Conservation (phyloP, 139 green algal genomes). For the Tetradesmus obliquus region DNA sequence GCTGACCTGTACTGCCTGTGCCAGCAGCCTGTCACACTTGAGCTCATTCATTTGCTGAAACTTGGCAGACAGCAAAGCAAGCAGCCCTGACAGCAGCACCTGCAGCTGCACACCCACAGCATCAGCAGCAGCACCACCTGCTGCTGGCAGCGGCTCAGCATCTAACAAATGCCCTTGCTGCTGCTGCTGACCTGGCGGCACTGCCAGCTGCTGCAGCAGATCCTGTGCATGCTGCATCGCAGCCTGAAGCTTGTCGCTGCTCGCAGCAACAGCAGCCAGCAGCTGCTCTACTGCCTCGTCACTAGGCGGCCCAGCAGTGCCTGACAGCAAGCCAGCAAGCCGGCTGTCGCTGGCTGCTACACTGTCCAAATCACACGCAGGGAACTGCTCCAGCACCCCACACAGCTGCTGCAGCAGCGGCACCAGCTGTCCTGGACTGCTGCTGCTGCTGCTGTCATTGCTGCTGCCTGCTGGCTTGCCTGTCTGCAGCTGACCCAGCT, state of each 20-base stretch:
- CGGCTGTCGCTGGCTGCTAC: not conserved
- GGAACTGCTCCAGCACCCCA: conserved; percentile 16
- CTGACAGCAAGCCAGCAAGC: not conserved
- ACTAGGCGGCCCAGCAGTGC: not conserved
- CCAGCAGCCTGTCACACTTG: conserved; percentile 39
- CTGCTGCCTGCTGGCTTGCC: not conserved
- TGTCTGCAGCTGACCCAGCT: not conserved
- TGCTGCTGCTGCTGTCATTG: too few species aligned
- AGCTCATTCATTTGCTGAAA: conserved; percentile 44
- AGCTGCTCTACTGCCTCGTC: conserved; percentile 37
- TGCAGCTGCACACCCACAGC: conserved; percentile 22
- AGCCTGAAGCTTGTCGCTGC: conserved; percentile 27
- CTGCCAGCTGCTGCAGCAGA: conserved; percentile 30
- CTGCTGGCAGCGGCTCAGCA: not conserved
- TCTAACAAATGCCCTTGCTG: not conserved
- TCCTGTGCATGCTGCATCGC: conserved; percentile 15
- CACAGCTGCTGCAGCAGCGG: conserved; percentile 15
- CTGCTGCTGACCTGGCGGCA: not conserved
- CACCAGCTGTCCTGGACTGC: not conserved
- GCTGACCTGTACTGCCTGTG: conserved; percentile 6
- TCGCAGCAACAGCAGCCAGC: conserved; percentile 23
- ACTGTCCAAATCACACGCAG: conserved; percentile 28
- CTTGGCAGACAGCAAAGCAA: conserved; percentile 34
- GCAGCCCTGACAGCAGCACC: conserved; percentile 27
- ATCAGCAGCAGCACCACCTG: not conserved